Conservation (phyloP, 225 moss, liverwort and hornwort genomes). For the Pseudisothecium myosuroides region DNA sequence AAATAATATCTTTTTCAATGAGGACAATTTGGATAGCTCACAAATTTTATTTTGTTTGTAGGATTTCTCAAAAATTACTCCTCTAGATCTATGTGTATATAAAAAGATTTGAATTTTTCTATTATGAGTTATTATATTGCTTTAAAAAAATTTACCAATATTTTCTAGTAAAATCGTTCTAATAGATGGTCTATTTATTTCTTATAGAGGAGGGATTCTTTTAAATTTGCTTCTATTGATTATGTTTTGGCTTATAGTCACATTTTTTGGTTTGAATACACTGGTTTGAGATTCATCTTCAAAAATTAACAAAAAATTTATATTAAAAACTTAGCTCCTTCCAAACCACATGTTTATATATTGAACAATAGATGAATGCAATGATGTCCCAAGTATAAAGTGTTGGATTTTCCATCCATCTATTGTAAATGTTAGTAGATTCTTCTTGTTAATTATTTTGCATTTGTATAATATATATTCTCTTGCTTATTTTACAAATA, state of each 20-base stretch:
- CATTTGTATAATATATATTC: background rate
- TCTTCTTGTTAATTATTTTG: background rate
- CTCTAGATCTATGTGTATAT: accelerated
- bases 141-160: background rate
- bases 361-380: too few relatives aligned
- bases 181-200: background rate
- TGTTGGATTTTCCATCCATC: background rate
- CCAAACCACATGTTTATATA: accelerated
- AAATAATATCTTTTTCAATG: too few relatives aligned
- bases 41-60: background rate
- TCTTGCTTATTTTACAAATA: background rate
- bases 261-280: background rate
- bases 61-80: background rate
- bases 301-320: background rate
- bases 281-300: background rate
- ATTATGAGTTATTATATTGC: background rate
- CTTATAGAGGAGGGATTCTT: accelerated
- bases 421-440: background rate
- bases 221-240: background rate
- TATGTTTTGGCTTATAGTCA: background rate
- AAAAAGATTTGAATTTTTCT: background rate
- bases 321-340: background rate
- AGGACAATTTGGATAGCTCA: accelerated
- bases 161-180: background rate
- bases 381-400: too few relatives aligned